phyloP scores from a whole-genome alignment of 75 land plant species.

The Sequoia sempervirens region DNA sequence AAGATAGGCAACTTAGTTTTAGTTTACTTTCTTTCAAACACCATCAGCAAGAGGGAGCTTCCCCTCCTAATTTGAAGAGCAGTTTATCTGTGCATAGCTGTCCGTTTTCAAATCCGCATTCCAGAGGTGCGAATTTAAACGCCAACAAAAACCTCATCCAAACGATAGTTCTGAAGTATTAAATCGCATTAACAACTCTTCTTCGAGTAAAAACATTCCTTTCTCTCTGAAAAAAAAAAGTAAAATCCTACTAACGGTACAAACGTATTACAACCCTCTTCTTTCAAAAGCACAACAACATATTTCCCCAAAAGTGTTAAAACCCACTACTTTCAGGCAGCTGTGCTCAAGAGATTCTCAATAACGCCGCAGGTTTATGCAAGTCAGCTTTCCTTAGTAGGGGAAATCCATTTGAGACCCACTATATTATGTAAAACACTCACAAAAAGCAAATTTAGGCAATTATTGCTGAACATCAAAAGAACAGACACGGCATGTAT shows the following conservation, averaged over 20 bases:
- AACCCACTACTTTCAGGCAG: background rate
- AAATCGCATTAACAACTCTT: background rate
- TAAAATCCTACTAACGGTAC: constrained; percentile 1
- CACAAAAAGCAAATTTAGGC: background rate
- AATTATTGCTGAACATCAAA: background rate
- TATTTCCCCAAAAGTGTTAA: background rate
- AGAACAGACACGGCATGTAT: background rate
- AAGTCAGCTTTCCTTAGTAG: background rate
- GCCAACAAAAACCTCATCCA: too few species aligned
- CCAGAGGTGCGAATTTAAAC: too few species aligned
- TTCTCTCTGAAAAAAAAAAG: background rate
- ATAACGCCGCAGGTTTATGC: background rate
- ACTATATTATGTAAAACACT: background rate
- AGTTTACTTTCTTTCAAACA: too few species aligned
- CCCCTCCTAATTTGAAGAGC: too few species aligned
- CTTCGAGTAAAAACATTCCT: background rate
- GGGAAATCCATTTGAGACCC: background rate
- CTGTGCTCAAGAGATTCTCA: background rate
- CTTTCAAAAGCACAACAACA: background rate
- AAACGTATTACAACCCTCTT: background rate
- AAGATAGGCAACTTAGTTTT: too few species aligned
- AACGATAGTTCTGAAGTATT: background rate
- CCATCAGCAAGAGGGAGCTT: too few species aligned
- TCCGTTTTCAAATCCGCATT: too few species aligned
- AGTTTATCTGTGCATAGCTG: too few species aligned